Conservation (phyloP, 1,139 yeast species). For the Pichia sp. region DNA sequence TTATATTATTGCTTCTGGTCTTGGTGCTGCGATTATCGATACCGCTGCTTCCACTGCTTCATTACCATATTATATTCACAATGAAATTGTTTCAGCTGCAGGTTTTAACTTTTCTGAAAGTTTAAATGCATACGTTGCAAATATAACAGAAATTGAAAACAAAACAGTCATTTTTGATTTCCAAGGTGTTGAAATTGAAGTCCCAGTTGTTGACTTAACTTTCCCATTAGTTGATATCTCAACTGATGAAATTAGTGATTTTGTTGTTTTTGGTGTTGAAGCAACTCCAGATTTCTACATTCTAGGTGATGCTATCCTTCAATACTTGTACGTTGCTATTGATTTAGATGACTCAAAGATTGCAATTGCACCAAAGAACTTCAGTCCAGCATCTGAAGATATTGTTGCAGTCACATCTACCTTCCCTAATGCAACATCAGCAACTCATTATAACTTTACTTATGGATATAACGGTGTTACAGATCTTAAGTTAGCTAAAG, state of each 20-base stretch:
- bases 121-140: constrained; percentile 31
- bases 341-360: constrained; percentile 62
- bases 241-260: constrained; percentile 10
- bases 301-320: constrained; percentile 66
- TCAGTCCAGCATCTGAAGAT: constrained; percentile 35
- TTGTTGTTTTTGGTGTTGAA: constrained; percentile 33
- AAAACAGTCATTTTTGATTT: constrained; percentile 39
- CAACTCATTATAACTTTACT: constrained; percentile 10
- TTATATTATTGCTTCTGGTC: constrained; percentile 30
- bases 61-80: constrained; percentile 39
- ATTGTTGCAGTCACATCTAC: constrained; percentile 10
- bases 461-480: constrained; percentile 16
- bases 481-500: constrained; percentile 13
- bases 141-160: constrained; percentile 25
- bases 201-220: constrained; percentile 34
- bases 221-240: constrained; percentile 14
- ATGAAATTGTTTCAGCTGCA: constrained; percentile 35
- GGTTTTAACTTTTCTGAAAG: constrained; percentile 34
- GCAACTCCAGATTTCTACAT: constrained; percentile 29
- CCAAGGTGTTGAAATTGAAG: constrained; percentile 42
- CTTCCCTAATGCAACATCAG: constrained; percentile 16
- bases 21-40: constrained; percentile 47
- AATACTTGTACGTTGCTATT: constrained; percentile 67
- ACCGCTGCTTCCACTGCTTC: constrained; percentile 57
- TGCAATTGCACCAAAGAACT: constrained; percentile 58